Percentiles rank a stretch among this genome's conserved stretches.
phyloP scores from a whole-genome alignment of 169 alveolate genomes.

The Plasmodium berghei region DNA sequence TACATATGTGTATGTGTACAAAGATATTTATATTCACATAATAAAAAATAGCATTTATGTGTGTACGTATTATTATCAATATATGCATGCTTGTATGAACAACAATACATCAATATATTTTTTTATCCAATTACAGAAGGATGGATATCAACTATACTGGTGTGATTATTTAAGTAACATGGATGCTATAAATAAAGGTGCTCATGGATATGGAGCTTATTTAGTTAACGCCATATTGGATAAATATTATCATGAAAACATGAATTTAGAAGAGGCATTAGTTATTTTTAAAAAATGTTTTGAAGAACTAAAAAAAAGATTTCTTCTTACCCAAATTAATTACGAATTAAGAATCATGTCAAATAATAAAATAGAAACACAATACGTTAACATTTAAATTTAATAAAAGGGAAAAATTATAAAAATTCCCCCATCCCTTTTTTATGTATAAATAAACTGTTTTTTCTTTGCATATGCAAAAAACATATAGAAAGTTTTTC shows the following conservation, averaged over 20 bases:
- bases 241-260: slow-evolving; percentile 88
- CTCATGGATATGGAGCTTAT: slow-evolving; percentile 94
- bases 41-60: not conserved
- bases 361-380: slow-evolving; percentile 79
- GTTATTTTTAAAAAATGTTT: slow-evolving; percentile 87
- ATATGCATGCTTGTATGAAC: not conserved
- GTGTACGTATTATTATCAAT: not conserved
- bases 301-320: slow-evolving; percentile 91
- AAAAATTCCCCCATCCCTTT: not conserved
- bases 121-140: slow-evolving; percentile 77
- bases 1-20: not conserved
- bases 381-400: slow-evolving; percentile 72
- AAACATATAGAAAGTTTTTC: not conserved
- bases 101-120: not conserved
- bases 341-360: slow-evolving; percentile 81
- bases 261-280: slow-evolving; percentile 90
- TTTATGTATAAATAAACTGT: not conserved
- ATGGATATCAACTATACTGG: slow-evolving; percentile 92
- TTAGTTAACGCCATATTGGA: slow-evolving; percentile 91
- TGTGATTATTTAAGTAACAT: slow-evolving; percentile 92
- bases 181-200: slow-evolving; percentile 90
- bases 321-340: slow-evolving; percentile 89
- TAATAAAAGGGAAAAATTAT: not conserved
- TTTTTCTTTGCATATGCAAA: not conserved
- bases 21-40: not conserved